Evolutionary conservation across 345 rosid species (phyloP).

Genomic region (Pugionium dolabratum): DNA sequence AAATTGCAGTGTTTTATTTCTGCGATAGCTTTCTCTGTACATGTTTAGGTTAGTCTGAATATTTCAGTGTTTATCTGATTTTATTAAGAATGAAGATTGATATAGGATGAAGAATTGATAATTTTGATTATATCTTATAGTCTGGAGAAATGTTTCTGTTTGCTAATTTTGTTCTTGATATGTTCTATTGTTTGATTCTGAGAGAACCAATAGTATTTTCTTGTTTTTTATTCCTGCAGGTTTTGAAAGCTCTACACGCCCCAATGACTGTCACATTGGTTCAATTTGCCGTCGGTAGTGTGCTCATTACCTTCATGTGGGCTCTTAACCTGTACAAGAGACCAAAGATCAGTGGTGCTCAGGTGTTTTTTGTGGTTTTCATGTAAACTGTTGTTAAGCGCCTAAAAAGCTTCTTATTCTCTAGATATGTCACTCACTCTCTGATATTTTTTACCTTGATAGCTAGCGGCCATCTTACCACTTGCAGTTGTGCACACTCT

Average conservation of each 20-base stretch:
- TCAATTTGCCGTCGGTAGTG: conserved; percentile 88
- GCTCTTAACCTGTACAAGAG: conserved; percentile 70
- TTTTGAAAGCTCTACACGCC: conserved; percentile 71
- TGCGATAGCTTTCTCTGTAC: too few relatives aligned
- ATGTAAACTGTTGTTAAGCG: neutral
- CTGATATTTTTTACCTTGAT: conserved; percentile 28
- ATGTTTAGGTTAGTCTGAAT: too few relatives aligned
- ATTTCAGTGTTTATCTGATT: neutral
- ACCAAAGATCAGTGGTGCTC: conserved; percentile 69
- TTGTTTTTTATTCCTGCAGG: conserved; percentile 50
- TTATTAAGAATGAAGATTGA: neutral
- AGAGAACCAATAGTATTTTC: neutral
- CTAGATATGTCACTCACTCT: conserved; percentile 22
- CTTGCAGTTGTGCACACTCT: conserved; percentile 84
- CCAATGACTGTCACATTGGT: conserved; percentile 69
- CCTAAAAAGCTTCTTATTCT: conserved; percentile 1
- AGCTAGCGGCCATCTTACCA: conserved; percentile 86
- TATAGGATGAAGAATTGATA: conserved; percentile 5
- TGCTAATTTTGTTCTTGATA: neutral
- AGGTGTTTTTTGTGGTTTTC: conserved; percentile 43
- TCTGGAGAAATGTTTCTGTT: too few relatives aligned
- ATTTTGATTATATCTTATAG: conserved; percentile 4
- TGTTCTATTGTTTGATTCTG: neutral
- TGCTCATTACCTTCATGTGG: conserved; percentile 78
- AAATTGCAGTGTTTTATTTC: too few relatives aligned